Conservation (phyloP, 257 asterid genomes). For the Voacanga thouarsii region DNA sequence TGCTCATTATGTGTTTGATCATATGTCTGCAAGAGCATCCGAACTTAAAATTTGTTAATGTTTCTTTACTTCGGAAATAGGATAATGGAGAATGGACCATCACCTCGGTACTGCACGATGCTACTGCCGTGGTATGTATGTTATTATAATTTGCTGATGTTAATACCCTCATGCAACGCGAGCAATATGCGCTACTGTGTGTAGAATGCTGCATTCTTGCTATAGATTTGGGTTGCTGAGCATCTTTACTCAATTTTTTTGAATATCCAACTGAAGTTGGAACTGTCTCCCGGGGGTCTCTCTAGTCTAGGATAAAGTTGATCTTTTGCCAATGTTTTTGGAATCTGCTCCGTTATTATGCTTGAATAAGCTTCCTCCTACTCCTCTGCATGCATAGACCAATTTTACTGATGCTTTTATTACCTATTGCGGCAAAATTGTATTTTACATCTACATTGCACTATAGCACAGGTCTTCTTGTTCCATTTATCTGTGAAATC, state of each 20-base stretch:
- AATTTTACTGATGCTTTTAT: neutral
- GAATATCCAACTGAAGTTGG: neutral
- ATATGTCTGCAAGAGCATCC: constrained; percentile 19
- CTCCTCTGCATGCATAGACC: neutral
- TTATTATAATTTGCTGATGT: neutral
- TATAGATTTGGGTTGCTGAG: neutral
- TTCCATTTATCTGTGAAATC: neutral
- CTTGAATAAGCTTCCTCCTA: neutral
- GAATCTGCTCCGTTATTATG: neutral
- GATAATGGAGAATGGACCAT: constrained; percentile 58
- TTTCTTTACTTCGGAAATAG: constrained; percentile 23
- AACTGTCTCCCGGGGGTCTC: neutral
- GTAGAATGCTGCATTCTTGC: neutral
- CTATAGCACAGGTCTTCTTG: neutral
- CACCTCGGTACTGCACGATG: constrained; percentile 61
- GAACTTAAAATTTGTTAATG: neutral
- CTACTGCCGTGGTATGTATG: constrained; percentile 62
- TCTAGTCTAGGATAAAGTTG: neutral
- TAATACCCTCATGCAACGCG: neutral
- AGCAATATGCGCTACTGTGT: neutral
- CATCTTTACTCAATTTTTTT: neutral
- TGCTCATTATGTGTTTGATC: constrained; percentile 24
- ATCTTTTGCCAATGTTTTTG: neutral
- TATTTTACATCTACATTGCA: neutral
- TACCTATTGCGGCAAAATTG: neutral